Base-by-base conservation (phyloP, 2,329 filamentous ascomycete species). In the Aspergillus terreus region DNA sequence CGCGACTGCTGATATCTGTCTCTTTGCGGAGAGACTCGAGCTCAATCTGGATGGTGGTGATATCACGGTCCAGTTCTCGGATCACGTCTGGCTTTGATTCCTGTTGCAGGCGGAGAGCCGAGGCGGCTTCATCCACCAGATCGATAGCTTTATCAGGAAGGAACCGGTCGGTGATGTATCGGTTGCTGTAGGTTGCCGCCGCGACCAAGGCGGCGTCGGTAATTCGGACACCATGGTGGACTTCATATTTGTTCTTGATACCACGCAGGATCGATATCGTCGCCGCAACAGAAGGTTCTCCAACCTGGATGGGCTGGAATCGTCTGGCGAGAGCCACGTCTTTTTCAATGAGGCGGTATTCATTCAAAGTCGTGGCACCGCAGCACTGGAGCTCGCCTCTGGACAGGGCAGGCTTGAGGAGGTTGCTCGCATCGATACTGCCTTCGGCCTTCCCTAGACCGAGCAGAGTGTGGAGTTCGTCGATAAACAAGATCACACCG, bases 31-130 rank as follows among this genome's bases (percentile, higher is more conserved):
- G 74, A 55, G 91, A 96, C 68, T 97, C 94, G 1, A 97, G 79
- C 69, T 99, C 92, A 56, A 99, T 97, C 66, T 96, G 92, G 12
- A 97, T 90, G 0, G 92, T 97, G 83, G 96, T 95, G 54, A 97
- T 96, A 64, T 92, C 90, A 55, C 95, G 88, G 63, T 97, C 92
- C 1, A 97, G 82, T 46, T 87, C 84, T 75, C 95, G 90, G 32
- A 99, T 96, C 7, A 92, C 85, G 61, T 97, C 94, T 0, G 94
- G 94, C 63, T 96, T 97, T 62, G 90, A 96, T 71, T 99, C 94
- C 71, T 97, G 94, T 66, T 97, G 92, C 30, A 97, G 74, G 42
- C 95, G 85, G 9, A 97, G 76, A 19, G 91, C 90, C 54, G 89
- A 95, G 1, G 92, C 92, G 9, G 94, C 94, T 73, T 97, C 94